Percentiles rank a stretch among this genome's conserved stretches.
Conservation (phyloP, 2,329 filamentous ascomycete species). For the Alternaria sp. region DNA sequence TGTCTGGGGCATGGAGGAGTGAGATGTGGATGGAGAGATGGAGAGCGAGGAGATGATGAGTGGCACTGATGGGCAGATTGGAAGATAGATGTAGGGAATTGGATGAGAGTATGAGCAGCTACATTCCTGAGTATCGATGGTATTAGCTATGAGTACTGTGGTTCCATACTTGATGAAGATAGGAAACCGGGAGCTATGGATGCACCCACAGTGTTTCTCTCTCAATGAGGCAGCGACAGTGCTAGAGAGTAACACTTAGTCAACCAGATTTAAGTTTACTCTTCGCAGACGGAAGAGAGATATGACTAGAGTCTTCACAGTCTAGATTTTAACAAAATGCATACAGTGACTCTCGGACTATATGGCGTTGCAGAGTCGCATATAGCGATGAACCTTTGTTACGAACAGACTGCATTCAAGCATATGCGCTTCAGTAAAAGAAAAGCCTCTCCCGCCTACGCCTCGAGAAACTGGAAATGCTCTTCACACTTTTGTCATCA, state of each 20-base stretch:
- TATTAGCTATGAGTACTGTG: background rate
- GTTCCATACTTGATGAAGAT: fast-evolving
- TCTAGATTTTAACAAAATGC: background rate
- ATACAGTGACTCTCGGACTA: background rate
- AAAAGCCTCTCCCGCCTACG: background rate
- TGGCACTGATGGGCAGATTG: background rate
- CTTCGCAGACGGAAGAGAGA: background rate
- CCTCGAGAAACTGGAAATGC: too few species aligned
- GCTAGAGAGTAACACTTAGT: background rate
- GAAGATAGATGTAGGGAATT: background rate
- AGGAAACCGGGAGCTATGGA: background rate
- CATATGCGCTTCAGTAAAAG: background rate
- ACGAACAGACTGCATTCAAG: background rate
- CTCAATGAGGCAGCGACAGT: background rate
- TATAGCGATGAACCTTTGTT: background rate
- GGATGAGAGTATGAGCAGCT: background rate
- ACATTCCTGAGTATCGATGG: background rate
- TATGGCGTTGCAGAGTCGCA: background rate
- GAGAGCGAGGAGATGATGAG: background rate
- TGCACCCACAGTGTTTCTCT: background rate
- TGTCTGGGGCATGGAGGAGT: conserved; percentile 17
- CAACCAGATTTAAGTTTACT: too few species aligned
- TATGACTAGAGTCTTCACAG: background rate
- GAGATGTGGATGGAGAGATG: background rate
- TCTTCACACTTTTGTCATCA: background rate